Conservation (phyloP, 306 rosid genomes). For the Lathyrus tuberosus region DNA sequence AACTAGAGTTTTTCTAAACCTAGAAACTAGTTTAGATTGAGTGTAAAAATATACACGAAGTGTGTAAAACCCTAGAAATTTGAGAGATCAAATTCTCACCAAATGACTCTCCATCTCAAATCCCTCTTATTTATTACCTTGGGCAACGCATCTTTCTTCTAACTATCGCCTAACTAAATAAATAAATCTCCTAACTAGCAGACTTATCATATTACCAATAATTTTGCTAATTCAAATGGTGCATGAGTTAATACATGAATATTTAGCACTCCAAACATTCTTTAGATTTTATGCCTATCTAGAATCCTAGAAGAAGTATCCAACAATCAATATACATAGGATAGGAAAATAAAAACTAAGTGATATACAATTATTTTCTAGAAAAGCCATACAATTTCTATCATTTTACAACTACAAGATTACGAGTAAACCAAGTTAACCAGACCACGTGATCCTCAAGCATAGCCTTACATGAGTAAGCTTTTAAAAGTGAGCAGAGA, state of each 20-base stretch:
- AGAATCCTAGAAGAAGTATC: neutral
- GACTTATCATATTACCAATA: neutral
- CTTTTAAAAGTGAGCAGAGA: neutral
- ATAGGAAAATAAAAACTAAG: neutral
- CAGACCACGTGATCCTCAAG: slow-evolving; percentile 4
- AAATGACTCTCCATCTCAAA: slow-evolving; percentile 11
- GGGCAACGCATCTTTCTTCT: neutral
- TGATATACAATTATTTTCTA: neutral
- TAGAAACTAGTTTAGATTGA: neutral
- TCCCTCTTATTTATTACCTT: neutral
- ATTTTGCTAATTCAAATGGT: neutral
- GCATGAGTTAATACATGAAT: neutral
- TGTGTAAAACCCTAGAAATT: neutral
- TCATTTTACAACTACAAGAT: neutral
- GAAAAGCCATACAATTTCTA: neutral
- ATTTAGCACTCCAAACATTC: slow-evolving; percentile 19
- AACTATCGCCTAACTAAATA: neutral
- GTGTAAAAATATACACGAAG: neutral
- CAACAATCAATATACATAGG: neutral
- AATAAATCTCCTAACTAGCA: neutral
- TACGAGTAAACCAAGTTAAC: slow-evolving; percentile 17
- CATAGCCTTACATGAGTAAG: neutral
- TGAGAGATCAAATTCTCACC: neutral
- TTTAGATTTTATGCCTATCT: neutral
- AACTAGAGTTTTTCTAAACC: neutral